Conservation (phyloP, 2,329 filamentous ascomycete species). For the Magnaporthales sp. region DNA sequence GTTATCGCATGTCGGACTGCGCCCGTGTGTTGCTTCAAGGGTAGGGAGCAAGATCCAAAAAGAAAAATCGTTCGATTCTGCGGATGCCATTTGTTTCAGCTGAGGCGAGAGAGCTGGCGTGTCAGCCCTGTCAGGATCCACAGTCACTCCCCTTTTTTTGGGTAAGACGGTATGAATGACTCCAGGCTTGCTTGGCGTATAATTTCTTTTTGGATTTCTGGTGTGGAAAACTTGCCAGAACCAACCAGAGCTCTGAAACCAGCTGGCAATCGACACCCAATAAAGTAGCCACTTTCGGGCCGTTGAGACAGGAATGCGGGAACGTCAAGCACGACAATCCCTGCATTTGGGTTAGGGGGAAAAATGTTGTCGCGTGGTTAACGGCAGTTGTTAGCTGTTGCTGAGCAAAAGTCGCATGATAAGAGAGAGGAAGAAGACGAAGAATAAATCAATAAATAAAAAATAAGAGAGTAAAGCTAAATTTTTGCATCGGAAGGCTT, state of each 20-base stretch:
- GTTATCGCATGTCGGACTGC: background rate
- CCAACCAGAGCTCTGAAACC: background rate
- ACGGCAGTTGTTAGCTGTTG: background rate
- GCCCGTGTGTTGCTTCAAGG: no score
- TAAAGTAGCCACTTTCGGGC: background rate
- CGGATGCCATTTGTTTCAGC: background rate
- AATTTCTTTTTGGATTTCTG: background rate
- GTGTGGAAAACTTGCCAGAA: no score
- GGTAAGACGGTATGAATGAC: background rate
- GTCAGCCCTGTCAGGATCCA: slow-evolving; percentile 1
- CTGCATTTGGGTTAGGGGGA: background rate
- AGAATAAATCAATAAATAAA: background rate
- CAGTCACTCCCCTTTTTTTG: background rate
- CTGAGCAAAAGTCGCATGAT: background rate
- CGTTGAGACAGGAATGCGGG: background rate
- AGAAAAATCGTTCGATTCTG: background rate
- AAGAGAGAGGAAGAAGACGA: background rate
- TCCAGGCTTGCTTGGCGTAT: no score
- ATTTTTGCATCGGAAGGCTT: no score
- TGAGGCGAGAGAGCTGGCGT: background rate
- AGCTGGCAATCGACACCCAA: background rate
- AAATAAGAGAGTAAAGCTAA: no score
- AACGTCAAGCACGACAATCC: background rate
- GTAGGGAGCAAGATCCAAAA: background rate
- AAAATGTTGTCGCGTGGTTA: background rate